Base-by-base conservation (phyloP, 371 early-diverging fungal genomes). In the Rhizopus sp. region DNA sequence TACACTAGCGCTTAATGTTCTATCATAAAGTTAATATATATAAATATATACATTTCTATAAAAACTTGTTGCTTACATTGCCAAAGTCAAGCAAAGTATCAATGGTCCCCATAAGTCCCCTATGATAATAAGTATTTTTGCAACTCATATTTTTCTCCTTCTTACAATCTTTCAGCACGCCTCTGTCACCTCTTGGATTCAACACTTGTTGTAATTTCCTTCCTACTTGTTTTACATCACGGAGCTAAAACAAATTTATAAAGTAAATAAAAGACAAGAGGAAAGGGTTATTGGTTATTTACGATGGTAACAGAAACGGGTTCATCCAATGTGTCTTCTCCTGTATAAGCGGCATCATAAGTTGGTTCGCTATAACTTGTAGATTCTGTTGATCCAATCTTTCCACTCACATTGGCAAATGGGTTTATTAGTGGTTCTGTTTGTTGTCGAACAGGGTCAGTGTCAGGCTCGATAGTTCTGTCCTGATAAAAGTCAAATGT, bases 91-190 rank as follows among this genome's bases (percentile, higher is more conserved):
- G 63, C 96, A 96, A 61, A 97, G 82, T 49, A 97, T 75, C 50
- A 97, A 78, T 16, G 97, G 97, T 7, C 97, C 97, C 97, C 97
- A 97, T 23, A 95, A 78, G 75, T 96, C 97, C 94, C 95, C 92
- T 92, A 66, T 23, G 44, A 34, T n/a, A 10, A 42, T 17, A 34
- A 41, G 37, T 41, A 33, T 42, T 15, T 12, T 56, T 17, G 7
- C 23, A 30, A 23, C 17, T 42, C n/a, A 4, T 23, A 23, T 9
- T n/a, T 53, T 15, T 34, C 17, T 33, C 10, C 3, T 15, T 58
- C 83, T 57, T 78, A 90, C 92, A 94, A 61, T 94, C 93, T 68
- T 81, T 75, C 63, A 93, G 74, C 35, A 89, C 79, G 64, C 87
- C 84, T 50, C 78, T 70, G 60, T 77, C 68, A 16, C 80, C 83